Base-by-base conservation (phyloP, 805 yeast species). In the Saccharomycopsis sp. region DNA sequence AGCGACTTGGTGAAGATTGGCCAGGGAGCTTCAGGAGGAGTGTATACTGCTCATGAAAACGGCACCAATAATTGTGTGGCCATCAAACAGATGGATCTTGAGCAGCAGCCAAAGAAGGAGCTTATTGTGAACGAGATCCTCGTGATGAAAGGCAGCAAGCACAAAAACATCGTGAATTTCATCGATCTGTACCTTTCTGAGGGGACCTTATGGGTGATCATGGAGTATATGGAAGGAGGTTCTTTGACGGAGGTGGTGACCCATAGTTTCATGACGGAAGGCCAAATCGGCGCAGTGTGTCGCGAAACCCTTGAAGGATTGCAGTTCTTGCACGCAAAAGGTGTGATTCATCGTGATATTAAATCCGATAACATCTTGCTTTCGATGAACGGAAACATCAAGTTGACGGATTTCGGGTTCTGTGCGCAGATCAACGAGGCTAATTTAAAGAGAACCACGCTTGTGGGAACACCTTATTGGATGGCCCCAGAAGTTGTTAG, bases 391-490 rank as follows among this genome's bases (percentile, higher is more conserved):
- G 99, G 99, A 47, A 86, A 90, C 64, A 90, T 94, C 68, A 94
- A 94, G 73, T 78, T 94, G 69, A 94, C 99, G 0, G 99, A 94
- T 73, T 89, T 89, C 70, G 96, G 96, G 0, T 94, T 93, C 75
- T 94, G 99, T 75, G 99, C 99, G 0, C 96, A 92, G 72, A 79
- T 88, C 62, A 88, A 86, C 44, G 96, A 87, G 64, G 79, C 81
- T 55, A 87, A 88, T 64, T 76, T 87, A 58, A 92, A 93, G 71
- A 83, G 99, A 70, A 91, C 97, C 2, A 94, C 99, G 3, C 89
- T 94, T 96, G 99, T 94, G 17, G 99, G 99, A 14, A 94, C 99
- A 0, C 99, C 99, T 8, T 94, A 94, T 71, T 94, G 99, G 99
- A 94, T 94, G 99, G 99, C 99, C 0, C 99, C 99, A 0, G 99